These are phyloP conservation scores for Aspergillus oerlinghausenensis DNA, from an alignment of 2,329 filamentous ascomycete species.

Conservation along the genomic window DNA sequence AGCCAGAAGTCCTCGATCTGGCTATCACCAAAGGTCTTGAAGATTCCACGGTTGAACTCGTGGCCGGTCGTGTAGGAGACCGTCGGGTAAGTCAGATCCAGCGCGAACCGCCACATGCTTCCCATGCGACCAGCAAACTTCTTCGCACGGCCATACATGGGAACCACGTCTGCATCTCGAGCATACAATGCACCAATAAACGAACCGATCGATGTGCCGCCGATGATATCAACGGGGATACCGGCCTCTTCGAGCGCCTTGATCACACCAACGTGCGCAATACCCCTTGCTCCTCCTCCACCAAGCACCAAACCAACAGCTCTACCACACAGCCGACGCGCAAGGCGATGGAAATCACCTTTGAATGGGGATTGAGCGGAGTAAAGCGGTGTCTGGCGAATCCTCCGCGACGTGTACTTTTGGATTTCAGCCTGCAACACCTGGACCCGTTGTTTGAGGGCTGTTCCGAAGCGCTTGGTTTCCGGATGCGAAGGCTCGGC, in stretches of 20 bases:
- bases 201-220: slow-evolving; percentile 91
- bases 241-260: slow-evolving; percentile 92
- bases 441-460: slow-evolving; percentile 87
- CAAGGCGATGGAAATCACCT: slow-evolving; percentile 91
- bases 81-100: slow-evolving; percentile 93
- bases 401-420: slow-evolving; percentile 90
- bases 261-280: slow-evolving; percentile 90
- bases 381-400: slow-evolving; percentile 85
- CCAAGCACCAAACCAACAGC: slow-evolving; percentile 92
- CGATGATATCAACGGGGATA: slow-evolving; percentile 91
- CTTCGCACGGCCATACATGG: slow-evolving; percentile 94
- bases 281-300: slow-evolving; percentile 86
- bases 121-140: slow-evolving; percentile 99
- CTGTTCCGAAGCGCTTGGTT: slow-evolving; percentile 73
- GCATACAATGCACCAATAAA: slow-evolving; percentile 96
- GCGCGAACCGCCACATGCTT: slow-evolving; percentile 96
- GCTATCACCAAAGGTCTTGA: slow-evolving; percentile 94
- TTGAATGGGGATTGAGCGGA: slow-evolving; percentile 90
- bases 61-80: slow-evolving; percentile 97
- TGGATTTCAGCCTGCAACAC: slow-evolving; percentile 95
- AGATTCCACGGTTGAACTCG: slow-evolving; percentile 97
- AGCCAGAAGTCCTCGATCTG: slow-evolving; percentile 99
- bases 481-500: slow-evolving; percentile 71
- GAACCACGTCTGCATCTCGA: slow-evolving; percentile 91
- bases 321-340: slow-evolving; percentile 83